Evolutionary conservation across 768 basidiomycete genomes (phyloP).

Genomic region (Naganishia antarctica): DNA sequence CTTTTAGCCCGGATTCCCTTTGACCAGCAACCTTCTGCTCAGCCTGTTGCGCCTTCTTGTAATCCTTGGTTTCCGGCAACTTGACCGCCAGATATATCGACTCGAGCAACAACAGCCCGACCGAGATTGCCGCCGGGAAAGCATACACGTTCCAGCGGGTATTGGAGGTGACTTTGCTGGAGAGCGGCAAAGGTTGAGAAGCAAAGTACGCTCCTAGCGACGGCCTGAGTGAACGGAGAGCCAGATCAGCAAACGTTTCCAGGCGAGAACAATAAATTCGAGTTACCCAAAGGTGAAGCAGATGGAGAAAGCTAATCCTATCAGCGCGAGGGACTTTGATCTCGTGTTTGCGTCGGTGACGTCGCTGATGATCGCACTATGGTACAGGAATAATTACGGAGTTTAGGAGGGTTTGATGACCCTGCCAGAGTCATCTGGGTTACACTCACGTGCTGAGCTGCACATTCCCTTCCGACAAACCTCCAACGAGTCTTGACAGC

Average conservation of each 20-base stretch:
- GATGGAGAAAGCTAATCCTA: conserved; percentile 93
- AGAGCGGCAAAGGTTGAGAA: conserved; percentile 66
- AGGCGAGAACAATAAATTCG: neutral
- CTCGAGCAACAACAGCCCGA: conserved; percentile 71
- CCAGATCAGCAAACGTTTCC: neutral
- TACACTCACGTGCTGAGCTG: conserved; percentile 85
- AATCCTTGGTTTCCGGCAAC: conserved; percentile 80
- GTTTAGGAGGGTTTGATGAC: neutral
- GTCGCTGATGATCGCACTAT: conserved; percentile 87
- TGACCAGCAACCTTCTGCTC: conserved; percentile 22
- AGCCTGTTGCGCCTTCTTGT: conserved; percentile 37
- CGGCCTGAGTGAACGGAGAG: conserved; percentile 53
- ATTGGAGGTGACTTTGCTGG: conserved; percentile 51
- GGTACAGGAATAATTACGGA: conserved; percentile 8
- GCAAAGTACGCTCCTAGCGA: conserved; percentile 95
- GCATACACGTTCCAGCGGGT: conserved; percentile 69
- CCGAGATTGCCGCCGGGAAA: conserved; percentile 75
- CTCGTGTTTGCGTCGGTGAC: conserved; percentile 74
- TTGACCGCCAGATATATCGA: conserved; percentile 68
- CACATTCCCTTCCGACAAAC: conserved; percentile 93
- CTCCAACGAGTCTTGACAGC: conserved; percentile 84
- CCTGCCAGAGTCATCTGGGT: conserved; percentile 1
- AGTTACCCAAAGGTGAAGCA: conserved; percentile 61
- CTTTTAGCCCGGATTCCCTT: conserved; percentile 6
- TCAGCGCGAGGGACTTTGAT: conserved; percentile 77